Percentiles rank a stretch among this genome's conserved stretches.
These are phyloP conservation scores for Hymenoscyphus fraxineus DNA, from an alignment of 2,329 filamentous ascomycete genomes.

Conservation along the genomic window DNA sequence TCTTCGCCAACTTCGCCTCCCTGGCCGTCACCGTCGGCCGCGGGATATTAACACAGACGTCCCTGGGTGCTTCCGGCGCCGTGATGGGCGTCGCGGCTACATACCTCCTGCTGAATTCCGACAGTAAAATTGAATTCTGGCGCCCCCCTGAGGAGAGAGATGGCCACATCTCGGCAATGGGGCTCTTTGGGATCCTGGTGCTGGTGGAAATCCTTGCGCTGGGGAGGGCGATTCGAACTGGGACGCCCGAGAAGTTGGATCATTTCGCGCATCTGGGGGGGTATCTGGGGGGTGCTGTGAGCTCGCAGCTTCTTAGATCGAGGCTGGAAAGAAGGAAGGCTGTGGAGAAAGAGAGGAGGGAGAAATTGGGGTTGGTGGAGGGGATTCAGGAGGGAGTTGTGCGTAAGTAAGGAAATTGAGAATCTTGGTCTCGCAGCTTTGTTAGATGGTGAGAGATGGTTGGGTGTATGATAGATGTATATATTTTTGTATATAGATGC, in stretches of 20 bases:
- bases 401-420: background rate
- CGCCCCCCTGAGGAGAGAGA: conserved; percentile 55
- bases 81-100: conserved; percentile 58
- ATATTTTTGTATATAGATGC: background rate
- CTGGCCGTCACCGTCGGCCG: conserved; percentile 43
- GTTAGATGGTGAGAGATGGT: background rate
- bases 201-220: conserved; percentile 48
- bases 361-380: conserved; percentile 21
- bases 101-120: conserved; percentile 57
- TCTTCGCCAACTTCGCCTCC: conserved; percentile 55
- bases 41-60: conserved; percentile 42
- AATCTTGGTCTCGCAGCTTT: background rate
- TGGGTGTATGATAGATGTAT: background rate
- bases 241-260: conserved; percentile 30
- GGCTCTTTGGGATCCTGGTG: conserved; percentile 49
- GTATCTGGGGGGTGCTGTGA: conserved; percentile 32
- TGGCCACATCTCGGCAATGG: conserved; percentile 52
- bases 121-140: conserved; percentile 54
- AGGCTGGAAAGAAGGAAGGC: conserved; percentile 25
- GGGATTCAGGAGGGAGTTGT: conserved; percentile 21
- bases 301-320: conserved; percentile 26
- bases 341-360: conserved; percentile 24
- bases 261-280: conserved; percentile 39
- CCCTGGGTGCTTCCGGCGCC: conserved; percentile 65
- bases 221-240: conserved; percentile 20